Conservation (phyloP, 352 stramenopile species). For the Phytophthora parvispora region DNA sequence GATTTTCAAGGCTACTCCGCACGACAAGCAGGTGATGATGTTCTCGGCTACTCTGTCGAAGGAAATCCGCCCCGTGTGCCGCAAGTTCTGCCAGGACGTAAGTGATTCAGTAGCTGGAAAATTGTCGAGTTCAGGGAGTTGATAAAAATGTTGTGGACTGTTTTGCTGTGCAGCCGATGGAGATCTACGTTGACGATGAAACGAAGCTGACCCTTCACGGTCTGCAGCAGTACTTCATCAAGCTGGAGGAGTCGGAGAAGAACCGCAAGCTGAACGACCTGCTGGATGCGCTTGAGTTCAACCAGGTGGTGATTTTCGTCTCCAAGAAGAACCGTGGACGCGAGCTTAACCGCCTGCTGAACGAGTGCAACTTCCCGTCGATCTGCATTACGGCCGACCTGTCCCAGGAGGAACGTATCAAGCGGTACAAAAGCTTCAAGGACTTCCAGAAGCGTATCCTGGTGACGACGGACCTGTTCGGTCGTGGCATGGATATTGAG, state of each 20-base stretch:
- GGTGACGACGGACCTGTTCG: slow-evolving; percentile 99
- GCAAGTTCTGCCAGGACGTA: slow-evolving; percentile 99
- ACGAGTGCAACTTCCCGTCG: slow-evolving; percentile 99
- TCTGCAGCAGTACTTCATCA: slow-evolving; percentile 99
- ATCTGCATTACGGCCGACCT: slow-evolving; percentile 99
- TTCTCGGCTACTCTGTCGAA: slow-evolving; percentile 99
- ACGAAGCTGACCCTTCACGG: slow-evolving; percentile 99
- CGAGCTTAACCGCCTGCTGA: slow-evolving; percentile 98
- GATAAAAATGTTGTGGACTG: too few relatives aligned
- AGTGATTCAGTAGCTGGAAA: slow-evolving; percentile 41
- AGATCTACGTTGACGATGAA: slow-evolving; percentile 99
- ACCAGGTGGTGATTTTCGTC: slow-evolving; percentile 99
- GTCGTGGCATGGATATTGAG: slow-evolving; percentile 99
- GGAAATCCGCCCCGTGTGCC: slow-evolving; percentile 99
- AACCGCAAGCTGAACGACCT: slow-evolving; percentile 99
- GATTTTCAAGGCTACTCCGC: slow-evolving; percentile 99
- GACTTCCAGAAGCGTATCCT: slow-evolving; percentile 99
- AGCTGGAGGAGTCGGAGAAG: slow-evolving; percentile 99
- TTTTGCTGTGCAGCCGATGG: slow-evolving; percentile 90
- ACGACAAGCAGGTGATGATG: slow-evolving; percentile 99
- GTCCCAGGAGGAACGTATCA: slow-evolving; percentile 98
- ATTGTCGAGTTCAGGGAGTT: too few relatives aligned
- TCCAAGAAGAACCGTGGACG: slow-evolving; percentile 98
- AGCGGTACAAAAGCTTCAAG: slow-evolving; percentile 99
- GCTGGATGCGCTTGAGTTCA: slow-evolving; percentile 99